Base-by-base conservation (phyloP, 768 basidiomycete genomes). In the Leccinum pellstonianum region DNA sequence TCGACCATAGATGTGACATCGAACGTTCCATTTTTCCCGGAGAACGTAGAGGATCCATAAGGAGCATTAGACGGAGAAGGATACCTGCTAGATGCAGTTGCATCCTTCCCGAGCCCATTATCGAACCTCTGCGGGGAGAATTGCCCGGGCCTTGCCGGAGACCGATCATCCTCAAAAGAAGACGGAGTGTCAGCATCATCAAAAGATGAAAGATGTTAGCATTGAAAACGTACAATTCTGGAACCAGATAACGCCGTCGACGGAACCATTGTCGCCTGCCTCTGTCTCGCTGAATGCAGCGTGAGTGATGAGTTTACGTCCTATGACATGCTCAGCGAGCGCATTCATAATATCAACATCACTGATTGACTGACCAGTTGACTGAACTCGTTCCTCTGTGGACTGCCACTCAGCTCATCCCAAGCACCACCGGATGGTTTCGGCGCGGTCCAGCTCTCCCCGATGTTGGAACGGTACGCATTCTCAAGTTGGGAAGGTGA, bases 71-170 rank as follows among this genome's bases (percentile, higher is more conserved):
- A 78, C 9, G 84, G 80, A 29, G 85, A 81, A 60, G 77, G 66
- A 66, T 80, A 83, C 52, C 81, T 79, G 56, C 68, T 69, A 38
- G 77, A 70, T 53, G 70, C 69, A 61, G 66, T 57, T 15, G 73
- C 55, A 52, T 80, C 81, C 68, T 77, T 79, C 66, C 73, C 77
- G 47, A 80, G 70, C 56, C 70, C 72, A 65, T 66, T 75, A 67
- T 84, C 83, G 69, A 81, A 82, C 59, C 79, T 77, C 66, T 83
- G 83, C 46, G 84, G 82, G 56, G 84, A 83, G 66, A 79, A 81
- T 57, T 81, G 80, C 55, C 77, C 79, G 63, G 73, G 67, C 74
- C 82, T 84, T 57, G 74, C 73, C 57, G 76, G 71, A 56, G 79
- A 73, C 63, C 77, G 77, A 69, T 82, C 80, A 52, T 83, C 83